phyloP scores from a whole-genome alignment of 495 filamentous ascomycete species.

The Neurospora sp. region DNA sequence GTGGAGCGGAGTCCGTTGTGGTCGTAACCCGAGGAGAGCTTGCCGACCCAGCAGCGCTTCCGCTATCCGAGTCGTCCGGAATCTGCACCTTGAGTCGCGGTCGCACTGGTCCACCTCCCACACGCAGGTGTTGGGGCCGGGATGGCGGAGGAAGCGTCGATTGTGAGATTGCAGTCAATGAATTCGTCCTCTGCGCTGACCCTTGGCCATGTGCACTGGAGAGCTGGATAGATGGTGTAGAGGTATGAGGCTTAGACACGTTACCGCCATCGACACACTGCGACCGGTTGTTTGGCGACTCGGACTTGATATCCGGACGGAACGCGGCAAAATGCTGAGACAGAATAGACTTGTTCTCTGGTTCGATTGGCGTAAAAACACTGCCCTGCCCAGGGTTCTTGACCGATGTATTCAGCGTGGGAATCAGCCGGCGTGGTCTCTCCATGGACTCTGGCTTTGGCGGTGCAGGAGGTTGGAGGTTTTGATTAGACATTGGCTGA shows the following conservation, averaged over 20 bases:
- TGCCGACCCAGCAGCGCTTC: conserved; percentile 64
- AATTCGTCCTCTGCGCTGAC: conserved; percentile 35
- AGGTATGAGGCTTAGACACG: conserved; percentile 36
- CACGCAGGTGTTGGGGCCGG: conserved; percentile 58
- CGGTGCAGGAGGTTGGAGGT: conserved; percentile 29
- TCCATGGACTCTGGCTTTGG: conserved; percentile 33
- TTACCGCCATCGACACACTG: conserved; percentile 55
- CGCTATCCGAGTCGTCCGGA: conserved; percentile 81
- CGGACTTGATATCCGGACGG: conserved; percentile 33
- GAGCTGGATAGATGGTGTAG: conserved; percentile 40
- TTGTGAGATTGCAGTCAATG: conserved; percentile 47
- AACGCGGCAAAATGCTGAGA: conserved; percentile 70
- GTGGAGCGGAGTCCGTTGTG: conserved; percentile 41
- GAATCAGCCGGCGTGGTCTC: conserved; percentile 23
- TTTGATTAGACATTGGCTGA: conserved; percentile 13
- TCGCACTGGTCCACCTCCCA: conserved; percentile 48
- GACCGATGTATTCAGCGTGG: conserved; percentile 37
- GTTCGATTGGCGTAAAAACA: conserved; percentile 92
- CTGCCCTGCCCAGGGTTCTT: conserved; percentile 74
- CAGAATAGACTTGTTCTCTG: conserved; percentile 74
- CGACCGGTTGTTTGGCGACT: conserved; percentile 38
- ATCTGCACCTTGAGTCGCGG: conserved; percentile 90
- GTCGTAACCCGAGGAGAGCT: conserved; percentile 60
- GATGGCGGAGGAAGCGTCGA: conserved; percentile 54
- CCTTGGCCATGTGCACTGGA: conserved; percentile 30